These are phyloP conservation scores for Lophium mytilinum DNA, from an alignment of 495 filamentous ascomycete species.

Conservation along the genomic window DNA sequence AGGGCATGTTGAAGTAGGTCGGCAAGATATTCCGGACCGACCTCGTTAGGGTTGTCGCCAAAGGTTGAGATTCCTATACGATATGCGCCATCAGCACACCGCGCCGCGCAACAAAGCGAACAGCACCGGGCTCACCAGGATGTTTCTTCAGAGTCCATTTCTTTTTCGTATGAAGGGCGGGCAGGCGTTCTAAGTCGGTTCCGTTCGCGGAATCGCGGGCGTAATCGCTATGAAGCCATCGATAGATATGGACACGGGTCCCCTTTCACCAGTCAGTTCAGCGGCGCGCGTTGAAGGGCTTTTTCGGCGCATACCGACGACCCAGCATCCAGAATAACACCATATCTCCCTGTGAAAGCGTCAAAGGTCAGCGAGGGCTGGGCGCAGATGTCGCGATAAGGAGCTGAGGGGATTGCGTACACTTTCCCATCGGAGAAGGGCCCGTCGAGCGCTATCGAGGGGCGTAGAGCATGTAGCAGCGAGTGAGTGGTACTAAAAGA, in stretches of 20 bases:
- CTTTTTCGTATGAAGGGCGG: slow-evolving; percentile 71
- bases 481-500: not conserved
- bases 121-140: slow-evolving; percentile 49
- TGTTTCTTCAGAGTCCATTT: slow-evolving; percentile 90
- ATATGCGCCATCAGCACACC: not conserved
- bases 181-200: slow-evolving; percentile 60
- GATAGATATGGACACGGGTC: slow-evolving; percentile 87
- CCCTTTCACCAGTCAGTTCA: slow-evolving; percentile 43
- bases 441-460: slow-evolving; percentile 2
- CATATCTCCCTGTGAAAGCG: slow-evolving; percentile 45
- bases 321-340: slow-evolving; percentile 61
- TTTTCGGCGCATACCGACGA: slow-evolving; percentile 47
- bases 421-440: slow-evolving; percentile 26
- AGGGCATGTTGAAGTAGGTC: slow-evolving; percentile 75
- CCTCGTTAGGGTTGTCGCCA: slow-evolving; percentile 61
- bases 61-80: slow-evolving; percentile 75
- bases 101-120: not conserved
- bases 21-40: slow-evolving; percentile 76
- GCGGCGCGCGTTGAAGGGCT: no score
- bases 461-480: slow-evolving; percentile 15
- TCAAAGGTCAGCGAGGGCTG: slow-evolving; percentile 3
- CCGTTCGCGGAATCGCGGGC: slow-evolving; percentile 54
- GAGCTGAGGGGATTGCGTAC: slow-evolving; percentile 21
- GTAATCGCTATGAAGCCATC: slow-evolving; percentile 70
- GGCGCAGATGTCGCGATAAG: not conserved